Conservation (phyloP, 805 yeast genomes). For the Wickerhamiella galacta region DNA sequence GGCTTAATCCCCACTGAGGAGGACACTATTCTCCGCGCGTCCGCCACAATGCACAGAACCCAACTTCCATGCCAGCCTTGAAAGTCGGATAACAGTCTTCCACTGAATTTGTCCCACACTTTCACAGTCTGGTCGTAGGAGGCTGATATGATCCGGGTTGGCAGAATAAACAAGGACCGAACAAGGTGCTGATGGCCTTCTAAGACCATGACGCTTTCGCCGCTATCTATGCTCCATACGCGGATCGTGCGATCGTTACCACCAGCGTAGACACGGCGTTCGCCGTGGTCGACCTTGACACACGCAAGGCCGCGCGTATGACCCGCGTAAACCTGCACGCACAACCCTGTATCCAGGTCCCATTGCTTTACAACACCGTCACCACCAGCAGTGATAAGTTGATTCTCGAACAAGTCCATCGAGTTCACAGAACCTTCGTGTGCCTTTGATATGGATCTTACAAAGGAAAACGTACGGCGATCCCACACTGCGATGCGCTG, state of each 20-base stretch:
- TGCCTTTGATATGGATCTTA: constrained; percentile 13
- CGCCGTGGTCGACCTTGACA: constrained; percentile 59
- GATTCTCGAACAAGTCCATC: constrained; percentile 14
- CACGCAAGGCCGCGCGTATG: constrained; percentile 75
- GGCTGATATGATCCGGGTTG: constrained; percentile 20
- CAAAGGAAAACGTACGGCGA: constrained; percentile 11
- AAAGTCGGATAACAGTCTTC: constrained; percentile 15
- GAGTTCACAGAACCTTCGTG: constrained; percentile 25
- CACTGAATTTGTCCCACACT: constrained; percentile 21
- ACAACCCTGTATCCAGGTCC: constrained; percentile 55
- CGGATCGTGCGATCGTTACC: constrained; percentile 75
- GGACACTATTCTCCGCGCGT: constrained; percentile 18
- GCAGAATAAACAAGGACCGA: constrained; percentile 27
- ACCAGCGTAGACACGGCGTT: constrained; percentile 59
- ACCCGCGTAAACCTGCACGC: constrained; percentile 52
- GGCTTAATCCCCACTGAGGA: constrained; percentile 21
- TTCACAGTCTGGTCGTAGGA: constrained; percentile 23
- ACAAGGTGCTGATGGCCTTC: constrained; percentile 77
- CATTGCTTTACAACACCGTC: constrained; percentile 74
- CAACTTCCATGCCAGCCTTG: constrained; percentile 21
- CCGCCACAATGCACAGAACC: constrained; percentile 21
- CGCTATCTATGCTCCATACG: constrained; percentile 72
- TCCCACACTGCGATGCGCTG: constrained; percentile 19
- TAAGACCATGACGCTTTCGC: constrained; percentile 52
- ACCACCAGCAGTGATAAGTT: constrained; percentile 29